Evolutionary conservation across 1,139 yeast genomes (phyloP), one percentile per base, ranked within the genome.

Genomic region (Nadsonia commutata): DNA sequence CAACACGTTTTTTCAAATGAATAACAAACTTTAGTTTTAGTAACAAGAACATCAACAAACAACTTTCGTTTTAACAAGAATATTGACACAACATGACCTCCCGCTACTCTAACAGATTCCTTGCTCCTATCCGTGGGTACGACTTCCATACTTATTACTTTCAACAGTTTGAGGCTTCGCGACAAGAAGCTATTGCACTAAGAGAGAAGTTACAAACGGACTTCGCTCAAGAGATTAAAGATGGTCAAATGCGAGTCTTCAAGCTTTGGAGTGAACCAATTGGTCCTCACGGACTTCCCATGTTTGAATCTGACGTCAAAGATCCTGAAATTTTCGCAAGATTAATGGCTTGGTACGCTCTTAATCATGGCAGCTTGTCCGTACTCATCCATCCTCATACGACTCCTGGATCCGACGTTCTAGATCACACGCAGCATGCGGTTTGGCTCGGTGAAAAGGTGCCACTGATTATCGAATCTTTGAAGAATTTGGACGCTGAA

Each of bases 111-210:
- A 21, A 21, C 23, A 6, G 9, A 21, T 21, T 21, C 9, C 23
- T 21, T 21, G 23, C 23, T 6, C 23, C 23, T 9, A 21, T 21
- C n/a, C 9, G 9, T 21, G 23, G 23, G 6, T 74, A 68, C 58
- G 79, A 74, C 55, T 62, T 74, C 51, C 80, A 74, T 57, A 70
- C 77, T 1, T 76, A 76, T 57, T 74, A 71, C 66, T 63, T 66
- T 52, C 63, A 66, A 39, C 63, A 61, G 43, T 62, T 60, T 46
- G 57, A 58, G 11, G 49, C 48, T 6, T 68, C 74, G 45, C 54
- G 60, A 18, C 48, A 60, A 31, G 62, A 57, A 33, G 75, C 76
- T 2, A 49, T 46, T 9, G 58, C 58, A 13, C 60, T 75, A 41
- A 62, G 75, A 44, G 68, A 65, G 19, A 59, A 64, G 44, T 64